Conservation (phyloP, 768 basidiomycete genomes). For the Sutorius australiensis region DNA sequence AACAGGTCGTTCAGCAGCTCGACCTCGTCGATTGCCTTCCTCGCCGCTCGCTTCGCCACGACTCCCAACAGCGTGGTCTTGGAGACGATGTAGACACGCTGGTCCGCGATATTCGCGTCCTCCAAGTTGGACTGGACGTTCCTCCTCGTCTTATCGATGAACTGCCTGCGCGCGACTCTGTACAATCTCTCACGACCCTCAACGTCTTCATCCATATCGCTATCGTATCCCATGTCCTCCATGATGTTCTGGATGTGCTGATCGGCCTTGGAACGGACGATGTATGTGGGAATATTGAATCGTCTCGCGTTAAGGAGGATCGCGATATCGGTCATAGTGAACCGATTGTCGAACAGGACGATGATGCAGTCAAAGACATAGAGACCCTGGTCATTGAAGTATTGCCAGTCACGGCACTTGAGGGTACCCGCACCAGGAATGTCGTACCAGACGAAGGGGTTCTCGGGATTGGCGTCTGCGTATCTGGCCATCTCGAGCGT, state of each 20-base stretch:
- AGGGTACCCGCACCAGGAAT: constrained; percentile 36
- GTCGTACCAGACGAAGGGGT: constrained; percentile 34
- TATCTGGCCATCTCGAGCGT: constrained; percentile 27
- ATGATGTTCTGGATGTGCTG: constrained; percentile 27
- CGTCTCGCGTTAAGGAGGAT: constrained; percentile 30
- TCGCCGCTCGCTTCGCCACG: constrained; percentile 7
- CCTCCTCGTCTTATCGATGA: constrained; percentile 20
- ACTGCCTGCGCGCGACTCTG: constrained; percentile 16
- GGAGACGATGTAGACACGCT: constrained; percentile 29
- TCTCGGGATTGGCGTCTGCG: constrained; percentile 15
- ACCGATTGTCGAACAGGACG: constrained; percentile 32
- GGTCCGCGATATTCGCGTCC: constrained; percentile 17
- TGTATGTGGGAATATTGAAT: constrained; percentile 32
- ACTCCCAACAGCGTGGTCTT: constrained; percentile 13
- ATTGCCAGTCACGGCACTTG: constrained; percentile 32
- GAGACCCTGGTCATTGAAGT: constrained; percentile 36
- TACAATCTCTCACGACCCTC: constrained; percentile 4
- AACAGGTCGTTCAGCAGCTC: constrained; percentile 9
- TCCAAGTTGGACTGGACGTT: constrained; percentile 18
- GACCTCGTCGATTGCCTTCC: constrained; percentile 15
- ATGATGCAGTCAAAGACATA: constrained; percentile 36
- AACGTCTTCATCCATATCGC: constrained; percentile 14
- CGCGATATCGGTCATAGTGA: constrained; percentile 33
- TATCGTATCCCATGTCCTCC: constrained; percentile 22
- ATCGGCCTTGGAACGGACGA: constrained; percentile 38